Evolutionary conservation across 2,329 filamentous ascomycete genomes (phyloP), one percentile per base, ranked within the genome.

Genomic region (Ophiosphaerella korrae): DNA sequence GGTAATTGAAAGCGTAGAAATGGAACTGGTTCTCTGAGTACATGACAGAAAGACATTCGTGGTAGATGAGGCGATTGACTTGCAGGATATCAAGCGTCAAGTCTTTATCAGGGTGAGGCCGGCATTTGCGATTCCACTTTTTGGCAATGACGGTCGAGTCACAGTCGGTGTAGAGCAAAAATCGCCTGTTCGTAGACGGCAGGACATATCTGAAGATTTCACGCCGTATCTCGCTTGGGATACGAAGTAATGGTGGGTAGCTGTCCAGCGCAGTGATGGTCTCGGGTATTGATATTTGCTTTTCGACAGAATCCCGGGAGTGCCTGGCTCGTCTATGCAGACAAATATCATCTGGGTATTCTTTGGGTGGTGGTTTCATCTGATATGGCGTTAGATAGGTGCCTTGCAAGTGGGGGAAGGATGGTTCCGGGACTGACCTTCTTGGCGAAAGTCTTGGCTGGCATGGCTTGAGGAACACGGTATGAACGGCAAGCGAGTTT

Each of bases 161-260:
- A 54, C 75, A 75, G 58, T 77, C 72, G 29, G 76, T 79, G 60
- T 76, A 75, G 52, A 81, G 68, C 11, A 77, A 71, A 51, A 80
- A 77, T 16, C 77, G 74, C 34, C 73, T 76, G 50, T 71, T 70
- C 12, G 69, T 70, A 23, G 67, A 70, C 5, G 72, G 72, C 12
- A 75, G 57, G 32, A 75, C 58, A 57, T 73, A 71, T 62, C 68
- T 62, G 48, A 73, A 64, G 42, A 75, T 75, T 43, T 74, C 70
- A 43, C 70, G 65, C 18, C 72, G 64, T 36, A 75, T 70, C 42
- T 75, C 72, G 16, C 67, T 67, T 7, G 72, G 72, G n/a, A 75
- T 70, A 36, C 70, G 66, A 12, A 75, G 61, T 31, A 75, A 60
- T 13, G 69, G 71, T 13, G 72, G 71, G 43, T 64, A 71, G 39